phyloP scores from a whole-genome alignment of 192 early-diverging fungal genomes.

The Pilobolus umbonatus region DNA sequence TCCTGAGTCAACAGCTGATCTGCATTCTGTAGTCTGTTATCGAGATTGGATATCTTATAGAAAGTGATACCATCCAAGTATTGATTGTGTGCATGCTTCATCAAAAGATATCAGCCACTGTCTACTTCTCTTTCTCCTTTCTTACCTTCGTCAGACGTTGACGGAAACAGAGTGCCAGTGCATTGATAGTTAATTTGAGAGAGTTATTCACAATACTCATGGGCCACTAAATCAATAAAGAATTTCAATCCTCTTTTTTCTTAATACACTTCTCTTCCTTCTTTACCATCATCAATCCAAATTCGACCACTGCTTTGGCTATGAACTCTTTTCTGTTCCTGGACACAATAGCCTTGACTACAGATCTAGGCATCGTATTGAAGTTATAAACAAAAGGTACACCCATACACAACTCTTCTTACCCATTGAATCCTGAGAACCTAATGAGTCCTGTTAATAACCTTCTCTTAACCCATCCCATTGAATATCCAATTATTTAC shows the following conservation, averaged over 20 bases:
- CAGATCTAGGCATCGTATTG: conserved; percentile 47
- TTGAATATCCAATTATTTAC: conserved; percentile 11
- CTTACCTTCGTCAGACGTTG: conserved; percentile 50
- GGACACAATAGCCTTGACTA: conserved; percentile 76
- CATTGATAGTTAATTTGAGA: conserved; percentile 53
- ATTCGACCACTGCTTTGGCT: conserved; percentile 56
- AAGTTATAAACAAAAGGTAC: background rate
- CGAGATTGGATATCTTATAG: conserved; percentile 79
- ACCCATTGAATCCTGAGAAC: conserved; percentile 54
- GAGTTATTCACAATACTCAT: conserved; percentile 63
- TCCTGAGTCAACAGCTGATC: conserved; percentile 70
- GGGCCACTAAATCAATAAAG: conserved; percentile 41
- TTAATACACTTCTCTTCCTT: background rate
- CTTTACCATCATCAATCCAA: conserved; percentile 61
- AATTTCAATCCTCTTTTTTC: conserved; percentile 1
- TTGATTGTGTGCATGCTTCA: conserved; percentile 56
- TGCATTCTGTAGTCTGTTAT: conserved; percentile 70
- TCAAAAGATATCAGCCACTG: background rate
- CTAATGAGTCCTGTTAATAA: background rate
- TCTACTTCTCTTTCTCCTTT: background rate
- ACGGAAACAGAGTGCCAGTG: conserved; percentile 53
- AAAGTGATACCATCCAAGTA: conserved; percentile 74
- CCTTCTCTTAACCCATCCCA: too few species aligned
- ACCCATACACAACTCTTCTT: background rate
- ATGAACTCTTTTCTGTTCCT: conserved; percentile 56